phyloP scores from a whole-genome alignment of 2,329 filamentous ascomycete species.

The Diaporthe vexans region DNA sequence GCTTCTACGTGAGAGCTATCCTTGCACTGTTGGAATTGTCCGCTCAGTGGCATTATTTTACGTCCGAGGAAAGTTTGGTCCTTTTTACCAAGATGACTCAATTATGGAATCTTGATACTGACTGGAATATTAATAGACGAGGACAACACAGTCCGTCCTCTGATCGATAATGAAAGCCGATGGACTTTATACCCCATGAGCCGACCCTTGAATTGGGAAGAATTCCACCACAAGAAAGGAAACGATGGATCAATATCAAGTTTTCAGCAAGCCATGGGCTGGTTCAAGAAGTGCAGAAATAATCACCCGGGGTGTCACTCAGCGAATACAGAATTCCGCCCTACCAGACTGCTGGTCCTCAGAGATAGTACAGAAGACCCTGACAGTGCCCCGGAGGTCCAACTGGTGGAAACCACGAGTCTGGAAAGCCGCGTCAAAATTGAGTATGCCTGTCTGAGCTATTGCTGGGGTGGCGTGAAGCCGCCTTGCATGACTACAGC shows the following conservation, averaged over 20 bases:
- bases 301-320: not conserved
- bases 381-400: not conserved
- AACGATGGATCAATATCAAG: not conserved
- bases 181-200: fast-evolving
- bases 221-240: not conserved
- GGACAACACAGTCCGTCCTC: not conserved
- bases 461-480: not conserved
- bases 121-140: not conserved
- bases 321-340: not conserved
- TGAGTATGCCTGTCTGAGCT: not conserved
- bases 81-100: no score
- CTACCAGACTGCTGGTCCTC: not conserved
- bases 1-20: no score
- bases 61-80: no score
- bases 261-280: not conserved
- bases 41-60: no score
- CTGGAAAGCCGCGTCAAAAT: not conserved
- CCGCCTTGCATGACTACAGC: not conserved
- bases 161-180: no score
- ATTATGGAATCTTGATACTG: not conserved
- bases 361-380: not conserved
- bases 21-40: no score
- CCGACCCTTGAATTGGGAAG: not conserved
- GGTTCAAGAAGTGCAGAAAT: not conserved
- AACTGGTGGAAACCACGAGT: not conserved